Base-by-base conservation (phyloP, 208 protist species). In the Wallacemonas sp. region DNA sequence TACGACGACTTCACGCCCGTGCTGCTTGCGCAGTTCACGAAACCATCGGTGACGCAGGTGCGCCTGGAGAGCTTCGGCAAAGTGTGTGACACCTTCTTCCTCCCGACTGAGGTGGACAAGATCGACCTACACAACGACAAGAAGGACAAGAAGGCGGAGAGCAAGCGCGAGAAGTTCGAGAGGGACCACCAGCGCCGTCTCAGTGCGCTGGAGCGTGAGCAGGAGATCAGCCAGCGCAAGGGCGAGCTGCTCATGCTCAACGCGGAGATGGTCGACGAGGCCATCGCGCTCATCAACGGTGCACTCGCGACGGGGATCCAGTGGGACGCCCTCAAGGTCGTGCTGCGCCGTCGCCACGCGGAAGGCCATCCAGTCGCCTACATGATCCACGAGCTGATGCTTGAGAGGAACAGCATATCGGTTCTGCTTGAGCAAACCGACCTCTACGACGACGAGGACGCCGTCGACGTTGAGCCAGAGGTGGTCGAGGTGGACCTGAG, bases 41-140 rank as follows among this genome's bases (percentile, higher is more conserved):
- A 44, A 44, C 39, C 44, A 2, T 16, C 8, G 1, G 43, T 46
- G 23, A 58, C 65, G 43, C 39, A 62, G 32, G 43, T 70, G 36
- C 81, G 76, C 85, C 68, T 66, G 36, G 16, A 57, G 9, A 92
- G 80, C 49, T 99, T 99, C 71, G 89, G 97, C 47, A 68, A 65
- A 17, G 92, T 95, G 14, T 95, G 96, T 9, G 98, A 99, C 64
- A 78, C 84, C 27, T 99, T 90, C 72, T 99, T 98, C 65, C 90
- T 95, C 11, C 63, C 87, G 39, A 90, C 91, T 1, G 96, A 99
- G 73, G 78, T 72, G 8, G 83, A 96, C 57, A 78, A 81, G n/a
- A 91, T 96, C 65, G 83, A 91, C 2, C 73, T 85, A 26, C 87
- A 93, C 64, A 94, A 93, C 58, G 68, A 80, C 26, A 86, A 90